Conservation (phyloP, 2,329 filamentous ascomycete genomes). For the Tolypocladium inflatum region DNA sequence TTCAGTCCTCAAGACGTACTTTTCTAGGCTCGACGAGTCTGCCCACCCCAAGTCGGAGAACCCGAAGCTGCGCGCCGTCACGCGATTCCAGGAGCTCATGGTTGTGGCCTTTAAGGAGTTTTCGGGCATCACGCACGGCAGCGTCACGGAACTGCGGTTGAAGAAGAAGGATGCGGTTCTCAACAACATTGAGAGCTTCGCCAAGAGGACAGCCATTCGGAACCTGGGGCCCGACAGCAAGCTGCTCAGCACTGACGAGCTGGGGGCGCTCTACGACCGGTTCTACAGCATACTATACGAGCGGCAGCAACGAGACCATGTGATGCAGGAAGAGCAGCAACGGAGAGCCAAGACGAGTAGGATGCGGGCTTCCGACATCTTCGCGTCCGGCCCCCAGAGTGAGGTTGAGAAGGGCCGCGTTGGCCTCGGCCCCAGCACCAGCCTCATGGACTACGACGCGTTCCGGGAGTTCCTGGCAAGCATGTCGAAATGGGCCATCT, state of each 20-base stretch:
- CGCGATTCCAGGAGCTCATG: conserved; percentile 96
- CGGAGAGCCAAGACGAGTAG: conserved; percentile 53
- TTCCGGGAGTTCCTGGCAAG: conserved; percentile 90
- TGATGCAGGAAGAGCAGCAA: conserved; percentile 67
- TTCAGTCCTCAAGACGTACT: conserved; percentile 90
- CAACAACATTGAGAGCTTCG: conserved; percentile 93
- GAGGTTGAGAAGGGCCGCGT: conserved; percentile 76
- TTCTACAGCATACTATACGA: conserved; percentile 93
- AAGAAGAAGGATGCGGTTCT: conserved; percentile 93
- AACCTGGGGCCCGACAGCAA: conserved; percentile 97
- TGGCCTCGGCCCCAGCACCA: conserved; percentile 79
- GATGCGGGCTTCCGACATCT: conserved; percentile 26
- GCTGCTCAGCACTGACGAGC: conserved; percentile 71
- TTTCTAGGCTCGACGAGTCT: conserved; percentile 85
- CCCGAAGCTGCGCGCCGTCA: conserved; percentile 85
- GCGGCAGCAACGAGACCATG: conserved; percentile 70
- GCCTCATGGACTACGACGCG: conserved; percentile 92
- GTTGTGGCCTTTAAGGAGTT: conserved; percentile 99
- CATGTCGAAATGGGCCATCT: conserved; percentile 86
- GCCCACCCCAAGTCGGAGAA: conserved; percentile 95
- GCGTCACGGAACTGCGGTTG: conserved; percentile 76
- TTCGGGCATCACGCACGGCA: conserved; percentile 86
- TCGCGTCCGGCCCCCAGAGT: conserved; percentile 26
- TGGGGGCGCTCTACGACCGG: conserved; percentile 84
- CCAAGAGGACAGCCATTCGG: conserved; percentile 90